Evolutionary conservation across 139 green algal genomes (phyloP).

Genomic region (Ulvella scutata): DNA sequence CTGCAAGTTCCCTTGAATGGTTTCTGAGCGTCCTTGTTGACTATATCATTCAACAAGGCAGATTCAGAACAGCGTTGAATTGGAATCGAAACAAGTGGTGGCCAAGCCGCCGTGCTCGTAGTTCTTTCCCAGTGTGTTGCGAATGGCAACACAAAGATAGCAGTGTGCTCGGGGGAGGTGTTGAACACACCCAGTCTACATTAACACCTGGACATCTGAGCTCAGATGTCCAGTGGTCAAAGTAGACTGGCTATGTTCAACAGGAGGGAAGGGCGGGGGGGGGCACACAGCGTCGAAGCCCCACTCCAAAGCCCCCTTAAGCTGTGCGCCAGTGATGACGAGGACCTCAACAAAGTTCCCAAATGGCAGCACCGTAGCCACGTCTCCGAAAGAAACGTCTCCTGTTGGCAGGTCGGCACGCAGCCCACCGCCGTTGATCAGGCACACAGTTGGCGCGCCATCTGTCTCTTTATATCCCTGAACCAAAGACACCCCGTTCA

Average conservation of each 20-base stretch:
- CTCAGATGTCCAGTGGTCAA: background rate
- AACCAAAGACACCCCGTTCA: background rate
- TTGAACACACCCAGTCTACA: too few species aligned
- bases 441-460: background rate
- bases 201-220: background rate
- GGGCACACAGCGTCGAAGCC: background rate
- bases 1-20: too few species aligned
- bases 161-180: too few species aligned
- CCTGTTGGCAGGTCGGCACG: background rate
- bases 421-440: slow-evolving; percentile 6
- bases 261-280: background rate
- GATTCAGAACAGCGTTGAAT: too few species aligned
- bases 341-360: slow-evolving; percentile 2
- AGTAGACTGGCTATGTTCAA: background rate
- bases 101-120: background rate
- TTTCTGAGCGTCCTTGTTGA: too few species aligned
- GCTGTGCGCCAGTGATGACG: background rate
- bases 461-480: background rate
- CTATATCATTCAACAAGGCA: too few species aligned
- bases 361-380: background rate
- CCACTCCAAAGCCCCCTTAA: background rate
- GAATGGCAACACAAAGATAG: background rate
- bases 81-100: too few species aligned
- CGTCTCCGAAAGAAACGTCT: background rate
- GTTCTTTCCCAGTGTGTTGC: background rate